These are phyloP conservation scores for Hypsizygus marmoreus DNA, from an alignment of 768 basidiomycete species.

Conservation along the genomic window DNA sequence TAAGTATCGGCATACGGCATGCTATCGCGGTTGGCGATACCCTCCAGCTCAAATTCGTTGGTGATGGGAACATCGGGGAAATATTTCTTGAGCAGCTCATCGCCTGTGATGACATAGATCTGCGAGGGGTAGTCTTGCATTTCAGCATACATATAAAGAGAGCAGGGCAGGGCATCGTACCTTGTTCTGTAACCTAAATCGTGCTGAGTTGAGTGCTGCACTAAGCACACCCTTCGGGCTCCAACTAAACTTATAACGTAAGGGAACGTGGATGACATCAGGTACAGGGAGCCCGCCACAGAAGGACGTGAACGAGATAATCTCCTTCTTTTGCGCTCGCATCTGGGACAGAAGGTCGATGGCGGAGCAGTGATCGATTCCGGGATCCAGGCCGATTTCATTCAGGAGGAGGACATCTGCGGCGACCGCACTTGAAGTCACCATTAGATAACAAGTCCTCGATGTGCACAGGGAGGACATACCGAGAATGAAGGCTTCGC, in stretches of 20 bases:
- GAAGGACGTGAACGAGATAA: conserved; percentile 83
- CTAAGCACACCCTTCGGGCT: conserved; percentile 83
- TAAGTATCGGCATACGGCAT: conserved; percentile 71
- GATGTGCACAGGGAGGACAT: conserved; percentile 17
- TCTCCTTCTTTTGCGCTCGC: conserved; percentile 49
- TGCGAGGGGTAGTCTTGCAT: too few species aligned
- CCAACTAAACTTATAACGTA: conserved; percentile 96
- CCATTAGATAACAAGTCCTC: not conserved
- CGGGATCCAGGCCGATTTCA: conserved; percentile 90
- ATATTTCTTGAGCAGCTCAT: conserved; percentile 52
- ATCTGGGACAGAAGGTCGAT: conserved; percentile 64
- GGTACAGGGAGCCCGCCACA: conserved; percentile 92
- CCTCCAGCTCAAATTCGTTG: conserved; percentile 68
- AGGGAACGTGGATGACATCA: conserved; percentile 60
- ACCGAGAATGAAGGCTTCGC: conserved; percentile 65
- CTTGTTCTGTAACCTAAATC: conserved; percentile 57
- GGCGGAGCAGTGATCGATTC: conserved; percentile 88
- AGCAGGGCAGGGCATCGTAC: conserved; percentile 35
- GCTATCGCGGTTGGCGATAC: conserved; percentile 85
- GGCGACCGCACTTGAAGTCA: conserved; percentile 48
- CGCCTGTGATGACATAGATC: conserved; percentile 51
- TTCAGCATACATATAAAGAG: conserved; percentile 2
- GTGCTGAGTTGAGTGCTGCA: conserved; percentile 75
- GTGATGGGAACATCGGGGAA: conserved; percentile 74
- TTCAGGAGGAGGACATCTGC: conserved; percentile 77